phyloP scores from a whole-genome alignment of 805 yeast genomes.

The Candida yuanshanica region DNA sequence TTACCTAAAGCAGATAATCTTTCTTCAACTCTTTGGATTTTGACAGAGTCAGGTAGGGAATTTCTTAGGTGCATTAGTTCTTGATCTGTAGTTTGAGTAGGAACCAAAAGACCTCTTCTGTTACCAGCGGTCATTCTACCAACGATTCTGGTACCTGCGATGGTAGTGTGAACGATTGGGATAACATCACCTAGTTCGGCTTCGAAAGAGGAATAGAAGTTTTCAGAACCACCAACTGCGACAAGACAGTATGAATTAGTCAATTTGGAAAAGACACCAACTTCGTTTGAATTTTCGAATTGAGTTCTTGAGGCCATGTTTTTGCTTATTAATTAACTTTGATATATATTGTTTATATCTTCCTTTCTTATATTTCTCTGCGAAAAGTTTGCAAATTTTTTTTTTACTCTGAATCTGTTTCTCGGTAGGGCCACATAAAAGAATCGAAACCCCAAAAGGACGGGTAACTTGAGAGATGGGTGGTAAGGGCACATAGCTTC shows the following conservation, averaged over 20 bases:
- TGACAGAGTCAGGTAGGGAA: constrained; percentile 90
- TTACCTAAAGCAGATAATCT: constrained; percentile 95
- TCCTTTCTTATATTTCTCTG: no score
- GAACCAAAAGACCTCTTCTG: constrained; percentile 94
- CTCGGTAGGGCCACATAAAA: neutral
- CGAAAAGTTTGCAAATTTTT: neutral
- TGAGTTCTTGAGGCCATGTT: constrained; percentile 69
- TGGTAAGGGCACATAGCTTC: no score
- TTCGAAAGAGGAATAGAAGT: constrained; percentile 89
- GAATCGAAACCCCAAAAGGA: no score
- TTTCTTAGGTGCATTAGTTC: constrained; percentile 96
- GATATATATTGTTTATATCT: no score
- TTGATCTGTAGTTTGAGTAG: constrained; percentile 97
- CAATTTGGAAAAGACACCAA: constrained; percentile 90
- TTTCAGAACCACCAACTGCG: constrained; percentile 93
- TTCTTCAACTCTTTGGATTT: constrained; percentile 97
- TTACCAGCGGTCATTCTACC: constrained; percentile 99
- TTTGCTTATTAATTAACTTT: no score
- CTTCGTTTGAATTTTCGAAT: constrained; percentile 83
- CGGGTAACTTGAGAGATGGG: neutral
- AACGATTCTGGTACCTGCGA: constrained; percentile 95
- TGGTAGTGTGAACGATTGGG: constrained; percentile 95
- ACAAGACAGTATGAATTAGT: constrained; percentile 96
- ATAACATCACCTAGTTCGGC: constrained; percentile 95
- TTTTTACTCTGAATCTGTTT: neutral